phyloP scores from a whole-genome alignment of 345 rosid genomes.

The Corymbia maculata region DNA sequence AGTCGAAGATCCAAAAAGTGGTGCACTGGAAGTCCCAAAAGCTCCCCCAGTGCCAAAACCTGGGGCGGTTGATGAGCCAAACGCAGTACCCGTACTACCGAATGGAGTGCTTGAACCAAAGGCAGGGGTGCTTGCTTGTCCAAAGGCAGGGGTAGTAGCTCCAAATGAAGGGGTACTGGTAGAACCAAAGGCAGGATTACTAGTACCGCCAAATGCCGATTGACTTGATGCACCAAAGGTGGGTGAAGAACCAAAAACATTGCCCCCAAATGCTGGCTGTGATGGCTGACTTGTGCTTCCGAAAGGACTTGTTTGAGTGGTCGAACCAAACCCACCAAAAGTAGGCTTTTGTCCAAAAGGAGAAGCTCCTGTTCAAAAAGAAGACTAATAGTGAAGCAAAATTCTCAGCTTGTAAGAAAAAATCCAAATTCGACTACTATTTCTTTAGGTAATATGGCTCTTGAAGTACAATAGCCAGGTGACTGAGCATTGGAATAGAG shows the following conservation, averaged over 20 bases:
- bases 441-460: not conserved
- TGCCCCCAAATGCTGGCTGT: conserved; percentile 43
- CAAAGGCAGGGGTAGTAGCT: conserved; percentile 34
- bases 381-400: not conserved
- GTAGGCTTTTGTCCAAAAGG: conserved; percentile 68
- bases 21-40: conserved; percentile 40
- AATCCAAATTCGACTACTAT: not conserved
- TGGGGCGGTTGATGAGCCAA: conserved; percentile 35
- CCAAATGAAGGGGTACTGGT: conserved; percentile 14
- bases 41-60: conserved; percentile 31
- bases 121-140: conserved; percentile 34
- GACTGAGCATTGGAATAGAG: not conserved
- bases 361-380: conserved; percentile 36
- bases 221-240: conserved; percentile 59
- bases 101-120: conserved; percentile 53
- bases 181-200: not conserved
- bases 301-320: conserved; percentile 15
- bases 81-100: conserved; percentile 35
- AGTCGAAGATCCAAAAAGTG: conserved; percentile 45
- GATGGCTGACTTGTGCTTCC: conserved; percentile 10
- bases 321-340: conserved; percentile 72
- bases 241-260: conserved; percentile 48
- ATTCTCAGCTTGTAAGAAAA: not conserved
- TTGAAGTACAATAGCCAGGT: not conserved
- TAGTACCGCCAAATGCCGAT: not conserved